Evolutionary conservation across 2,329 filamentous ascomycete genomes (phyloP), one percentile per base, ranked within the genome.

Genomic region (Sordariomycetes sp.): DNA sequence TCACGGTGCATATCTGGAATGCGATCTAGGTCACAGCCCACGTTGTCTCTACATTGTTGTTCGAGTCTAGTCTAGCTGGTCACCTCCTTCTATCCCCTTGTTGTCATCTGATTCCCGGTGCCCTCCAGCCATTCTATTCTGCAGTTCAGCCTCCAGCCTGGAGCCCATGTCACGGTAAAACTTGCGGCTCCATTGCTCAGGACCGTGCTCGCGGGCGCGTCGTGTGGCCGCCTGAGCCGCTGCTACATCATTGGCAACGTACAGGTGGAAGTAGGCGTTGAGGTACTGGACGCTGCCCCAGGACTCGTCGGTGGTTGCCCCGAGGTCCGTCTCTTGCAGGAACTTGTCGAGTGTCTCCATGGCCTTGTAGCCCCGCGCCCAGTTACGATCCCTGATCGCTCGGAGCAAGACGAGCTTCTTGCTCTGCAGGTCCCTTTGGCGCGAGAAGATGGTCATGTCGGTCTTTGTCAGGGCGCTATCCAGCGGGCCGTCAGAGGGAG

Each of bases 251-350:
- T 46, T 24, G 3, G 54, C 50, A 8, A 32, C 34, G 18, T 43
- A 40, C 55, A 40, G 10, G 2, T 24, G 24, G 18, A 57, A 48
- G n/a, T 22, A 25, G 2, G 37, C 48, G 8, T 53, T 25, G 16
- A 57, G 55, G 2, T 28, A 24, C 20, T 57, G 46, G 10, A 57
- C 50, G 32, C 55, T 57, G 18, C 55, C 55, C 55, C 55, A 57
- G 32, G 50, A 18, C 32, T 57, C 55, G 46, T 53, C 34, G 46
- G 18, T 14, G 16, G 48, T 35, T 10, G n/a, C 4, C 25, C 32
- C 48, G 16, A 37, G 46, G n/a, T 50, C 25, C 2, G 48, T 34
- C 16, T 24, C 46, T 14, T 35, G 55, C 22, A 57, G 8, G n/a
- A 52, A 32, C 16, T 48, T 16, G 25, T 37, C 25, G 6, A 50